Percentiles rank a stretch among this genome's conserved stretches.
Conservation (phyloP, 768 basidiomycete species). For the Phylloporus rhodoxanthus region DNA sequence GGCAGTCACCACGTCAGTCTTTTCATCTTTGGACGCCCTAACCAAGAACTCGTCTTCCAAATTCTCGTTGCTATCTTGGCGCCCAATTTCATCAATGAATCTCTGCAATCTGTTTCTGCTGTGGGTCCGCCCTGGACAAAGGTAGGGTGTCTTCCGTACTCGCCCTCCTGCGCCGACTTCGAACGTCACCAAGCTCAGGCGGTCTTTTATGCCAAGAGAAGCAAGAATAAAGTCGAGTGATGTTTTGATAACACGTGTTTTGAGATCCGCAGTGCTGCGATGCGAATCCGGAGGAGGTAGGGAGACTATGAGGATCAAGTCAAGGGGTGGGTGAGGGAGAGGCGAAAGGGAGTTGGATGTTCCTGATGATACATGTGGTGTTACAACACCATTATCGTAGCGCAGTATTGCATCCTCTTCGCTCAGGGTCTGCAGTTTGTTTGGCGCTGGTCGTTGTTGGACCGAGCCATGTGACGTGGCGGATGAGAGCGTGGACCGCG, state of each 20-base stretch:
- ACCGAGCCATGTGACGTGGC: slow-evolving; percentile 64
- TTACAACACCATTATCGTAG: slow-evolving; percentile 57
- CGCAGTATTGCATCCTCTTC: slow-evolving; percentile 63
- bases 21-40: slow-evolving; percentile 78
- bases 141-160: slow-evolving; percentile 91
- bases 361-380: slow-evolving; percentile 66
- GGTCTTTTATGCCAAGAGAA: slow-evolving; percentile 69
- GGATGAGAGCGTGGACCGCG: slow-evolving; percentile 67
- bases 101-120: slow-evolving; percentile 65
- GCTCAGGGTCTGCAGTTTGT: slow-evolving; percentile 58
- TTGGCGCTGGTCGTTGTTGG: slow-evolving; percentile 31
- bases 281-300: slow-evolving; percentile 68
- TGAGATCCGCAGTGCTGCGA: slow-evolving; percentile 78
- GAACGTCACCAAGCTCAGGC: slow-evolving; percentile 87
- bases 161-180: slow-evolving; percentile 78
- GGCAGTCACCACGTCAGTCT: slow-evolving; percentile 97
- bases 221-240: slow-evolving; percentile 84
- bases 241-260: slow-evolving; percentile 81
- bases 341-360: slow-evolving; percentile 78
- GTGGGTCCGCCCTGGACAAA: slow-evolving; percentile 61
- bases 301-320: slow-evolving; percentile 88
- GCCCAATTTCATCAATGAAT: slow-evolving; percentile 70
- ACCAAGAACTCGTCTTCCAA: slow-evolving; percentile 64
- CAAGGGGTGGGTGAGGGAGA: slow-evolving; percentile 80
- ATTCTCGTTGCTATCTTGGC: slow-evolving; percentile 31